A percentile compares a stretch with the other conserved stretches of the same genome.
Evolutionary conservation across 495 filamentous ascomycete genomes (phyloP).

Genomic region (Pyrenopolyporus hunteri): DNA sequence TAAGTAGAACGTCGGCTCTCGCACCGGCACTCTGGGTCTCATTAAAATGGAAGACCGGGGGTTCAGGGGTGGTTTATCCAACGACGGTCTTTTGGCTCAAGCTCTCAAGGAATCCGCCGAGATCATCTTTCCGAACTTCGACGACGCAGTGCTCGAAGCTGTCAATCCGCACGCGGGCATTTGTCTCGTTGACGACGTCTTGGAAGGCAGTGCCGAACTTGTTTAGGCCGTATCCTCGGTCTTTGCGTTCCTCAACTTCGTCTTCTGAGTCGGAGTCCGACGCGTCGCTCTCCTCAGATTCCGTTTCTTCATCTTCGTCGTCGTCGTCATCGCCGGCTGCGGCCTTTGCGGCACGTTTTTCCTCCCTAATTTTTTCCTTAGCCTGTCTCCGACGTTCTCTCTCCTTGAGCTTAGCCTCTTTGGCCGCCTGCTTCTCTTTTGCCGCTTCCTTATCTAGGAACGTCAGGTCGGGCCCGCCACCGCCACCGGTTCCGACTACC

Average conservation of each 20-base stretch:
- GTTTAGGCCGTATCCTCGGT: conserved; percentile 75
- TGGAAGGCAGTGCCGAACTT: conserved; percentile 95
- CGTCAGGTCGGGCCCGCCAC: conserved; percentile 67
- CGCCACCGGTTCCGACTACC: conserved; percentile 86
- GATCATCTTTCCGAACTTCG: conserved; percentile 94
- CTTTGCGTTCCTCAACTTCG: conserved; percentile 59
- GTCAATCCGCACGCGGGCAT: conserved; percentile 87
- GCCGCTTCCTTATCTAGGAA: conserved; percentile 66
- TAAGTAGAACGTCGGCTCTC: background rate
- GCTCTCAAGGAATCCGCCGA: conserved; percentile 87
- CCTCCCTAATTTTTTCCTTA: conserved; percentile 66
- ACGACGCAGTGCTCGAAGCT: conserved; percentile 97
- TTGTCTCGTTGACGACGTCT: conserved; percentile 91
- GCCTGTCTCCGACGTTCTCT: conserved; percentile 64
- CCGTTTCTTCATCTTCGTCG: conserved; percentile 60
- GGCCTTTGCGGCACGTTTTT: conserved; percentile 58
- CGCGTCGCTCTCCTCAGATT: conserved; percentile 62
- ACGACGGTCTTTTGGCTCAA: conserved; percentile 92
- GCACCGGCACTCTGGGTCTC: background rate
- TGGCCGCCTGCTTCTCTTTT: conserved; percentile 63
- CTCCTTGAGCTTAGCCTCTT: conserved; percentile 65
- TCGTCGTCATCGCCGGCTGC: conserved; percentile 61
- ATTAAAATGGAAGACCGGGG: background rate
- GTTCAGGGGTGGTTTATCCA: conserved; percentile 58
- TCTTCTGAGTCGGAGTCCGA: conserved; percentile 67